Conservation (phyloP, 2,329 filamentous ascomycete species). For the Tricladium varicosporioides region DNA sequence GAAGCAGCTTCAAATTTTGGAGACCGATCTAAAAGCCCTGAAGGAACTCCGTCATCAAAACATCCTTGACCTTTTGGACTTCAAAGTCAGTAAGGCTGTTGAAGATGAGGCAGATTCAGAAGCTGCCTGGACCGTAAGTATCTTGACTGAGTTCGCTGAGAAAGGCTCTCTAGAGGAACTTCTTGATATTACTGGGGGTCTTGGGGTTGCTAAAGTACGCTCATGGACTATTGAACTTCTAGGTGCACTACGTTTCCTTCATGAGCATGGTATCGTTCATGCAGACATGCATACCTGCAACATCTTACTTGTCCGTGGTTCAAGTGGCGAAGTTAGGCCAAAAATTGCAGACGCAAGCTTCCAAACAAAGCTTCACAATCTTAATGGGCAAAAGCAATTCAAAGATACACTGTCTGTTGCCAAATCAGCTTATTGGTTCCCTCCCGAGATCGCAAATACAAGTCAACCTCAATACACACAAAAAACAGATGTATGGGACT, state of each 20-base stretch:
- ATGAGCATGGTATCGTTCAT: slow-evolving; percentile 81
- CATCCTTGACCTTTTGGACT: slow-evolving; percentile 77
- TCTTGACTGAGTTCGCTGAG: slow-evolving; percentile 74
- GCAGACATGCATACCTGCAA: slow-evolving; percentile 79
- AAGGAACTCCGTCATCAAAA: slow-evolving; percentile 75
- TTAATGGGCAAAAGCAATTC: slow-evolving; percentile 52
- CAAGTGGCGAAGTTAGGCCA: slow-evolving; percentile 65
- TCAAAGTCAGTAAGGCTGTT: slow-evolving; percentile 73
- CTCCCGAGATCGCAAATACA: slow-evolving; percentile 69
- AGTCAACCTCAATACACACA: slow-evolving; percentile 62
- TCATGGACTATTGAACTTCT: slow-evolving; percentile 91
- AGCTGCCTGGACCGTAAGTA: slow-evolving; percentile 66
- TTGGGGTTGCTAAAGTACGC: slow-evolving; percentile 73
- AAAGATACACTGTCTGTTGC: slow-evolving; percentile 56
- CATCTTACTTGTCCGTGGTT: slow-evolving; percentile 70
- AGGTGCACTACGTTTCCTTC: slow-evolving; percentile 83
- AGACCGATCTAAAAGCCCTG: slow-evolving; percentile 71
- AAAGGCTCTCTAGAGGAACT: slow-evolving; percentile 82
- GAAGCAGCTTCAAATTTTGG: slow-evolving; percentile 72
- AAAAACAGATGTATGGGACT: slow-evolving; percentile 93
- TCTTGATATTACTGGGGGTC: slow-evolving; percentile 71
- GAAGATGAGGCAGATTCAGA: slow-evolving; percentile 41
- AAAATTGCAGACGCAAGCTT: slow-evolving; percentile 75
- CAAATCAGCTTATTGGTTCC: slow-evolving; percentile 78
- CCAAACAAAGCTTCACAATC: slow-evolving; percentile 63